Evolutionary conservation across 495 filamentous ascomycete species (phyloP), one percentile per base, ranked within the genome.

Genomic region (Hypoxylon cercidicola): DNA sequence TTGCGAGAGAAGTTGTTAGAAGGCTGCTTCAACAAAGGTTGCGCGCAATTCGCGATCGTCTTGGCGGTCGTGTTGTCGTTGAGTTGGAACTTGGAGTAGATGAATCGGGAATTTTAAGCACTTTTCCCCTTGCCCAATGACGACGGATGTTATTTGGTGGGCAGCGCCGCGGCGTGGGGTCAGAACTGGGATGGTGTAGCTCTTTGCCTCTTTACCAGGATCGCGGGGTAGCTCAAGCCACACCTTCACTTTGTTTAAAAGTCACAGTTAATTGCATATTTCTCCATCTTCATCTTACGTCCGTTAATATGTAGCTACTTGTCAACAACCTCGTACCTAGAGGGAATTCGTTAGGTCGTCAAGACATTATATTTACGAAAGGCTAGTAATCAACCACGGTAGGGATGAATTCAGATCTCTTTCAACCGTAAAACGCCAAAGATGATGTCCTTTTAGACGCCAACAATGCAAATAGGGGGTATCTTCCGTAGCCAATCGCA

Each of bases 381-480:
- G n/a, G n/a, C n/a, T n/a, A n/a, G n/a, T n/a, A n/a, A n/a, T n/a
- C n/a, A n/a, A n/a, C n/a, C n/a, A n/a, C n/a, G n/a, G n/a, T n/a
- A n/a, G n/a, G n/a, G n/a, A 16, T 28, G 21, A 1, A 51, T 12
- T 12, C 25, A 51, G 4, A 21, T 37, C 53, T 4, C 16, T 18
- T 34, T 37, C 39, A 41, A n/a, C n/a, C 6, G 28, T 37, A 13
- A 16, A 28, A n/a, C 39, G 39, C 39, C 39, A 16, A 41, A 39
- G n/a, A n/a, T 7, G 12, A 41, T 6, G 25, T 19, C 57, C 43
- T 68, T 62, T 72, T 65, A 47, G 46, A 72, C 69, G 60, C 70
- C 68, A 41, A 44, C 28, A 60, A 60, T 62, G 53, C 69, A 67
- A 61, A 55, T 49, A 11, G 34, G 60, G 69, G 72, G n/a, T 72